Conservation (phyloP, 1,284 basidiomycete species). For the Ustilago xerochloae region DNA sequence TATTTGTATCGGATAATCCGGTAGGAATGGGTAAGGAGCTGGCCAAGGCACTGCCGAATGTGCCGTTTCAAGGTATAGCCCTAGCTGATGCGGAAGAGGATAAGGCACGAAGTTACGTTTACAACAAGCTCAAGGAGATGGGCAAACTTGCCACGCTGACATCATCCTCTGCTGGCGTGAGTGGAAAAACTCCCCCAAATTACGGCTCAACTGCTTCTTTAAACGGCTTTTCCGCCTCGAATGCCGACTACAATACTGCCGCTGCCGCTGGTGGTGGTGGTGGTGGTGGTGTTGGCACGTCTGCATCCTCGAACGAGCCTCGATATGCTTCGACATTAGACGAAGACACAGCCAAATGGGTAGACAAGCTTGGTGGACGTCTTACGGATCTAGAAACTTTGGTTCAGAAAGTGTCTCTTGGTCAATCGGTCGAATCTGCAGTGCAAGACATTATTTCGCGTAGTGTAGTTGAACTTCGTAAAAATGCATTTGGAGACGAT, state of each 20-base stretch:
- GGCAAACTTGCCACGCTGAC: conserved; percentile 63
- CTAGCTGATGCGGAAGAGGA: conserved; percentile 80
- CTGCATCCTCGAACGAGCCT: neutral
- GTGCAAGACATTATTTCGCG: conserved; percentile 73
- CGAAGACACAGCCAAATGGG: conserved; percentile 51
- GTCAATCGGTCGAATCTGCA: conserved; percentile 54
- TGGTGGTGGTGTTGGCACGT: no score
- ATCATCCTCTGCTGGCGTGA: neutral
- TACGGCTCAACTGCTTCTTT: conserved; percentile 6
- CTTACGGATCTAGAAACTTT: conserved; percentile 63
- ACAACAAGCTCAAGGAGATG: conserved; percentile 79
- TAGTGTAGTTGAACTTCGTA: conserved; percentile 84
- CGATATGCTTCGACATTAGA: conserved; percentile 29
- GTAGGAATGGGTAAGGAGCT: conserved; percentile 82
- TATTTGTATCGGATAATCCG: conserved; percentile 89
- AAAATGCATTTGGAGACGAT: conserved; percentile 93
- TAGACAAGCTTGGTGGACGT: conserved; percentile 63
- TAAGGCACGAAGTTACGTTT: conserved; percentile 83
- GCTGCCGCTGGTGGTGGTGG: no score
- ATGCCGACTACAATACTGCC: neutral
- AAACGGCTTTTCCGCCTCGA: conserved; percentile 2
- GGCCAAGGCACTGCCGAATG: conserved; percentile 86
- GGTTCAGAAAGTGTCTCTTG: conserved; percentile 58
- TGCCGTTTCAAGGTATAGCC: conserved; percentile 75
- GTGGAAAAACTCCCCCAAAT: neutral